These are phyloP conservation scores for Penicillium sp. DNA, from an alignment of 2,329 filamentous ascomycete species.

Conservation along the genomic window DNA sequence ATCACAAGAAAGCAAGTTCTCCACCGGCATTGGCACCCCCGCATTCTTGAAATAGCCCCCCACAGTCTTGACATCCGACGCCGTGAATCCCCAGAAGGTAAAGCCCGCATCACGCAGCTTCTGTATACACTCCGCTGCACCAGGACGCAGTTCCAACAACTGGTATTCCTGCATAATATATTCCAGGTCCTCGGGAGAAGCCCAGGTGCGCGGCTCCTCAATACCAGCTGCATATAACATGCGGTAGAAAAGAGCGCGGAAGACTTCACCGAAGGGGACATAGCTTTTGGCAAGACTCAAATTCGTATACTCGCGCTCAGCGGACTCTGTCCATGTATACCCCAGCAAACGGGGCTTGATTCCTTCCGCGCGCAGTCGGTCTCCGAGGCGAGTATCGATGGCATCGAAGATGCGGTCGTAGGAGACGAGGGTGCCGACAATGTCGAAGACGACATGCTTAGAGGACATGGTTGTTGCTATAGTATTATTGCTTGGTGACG, in stretches of 20 bases:
- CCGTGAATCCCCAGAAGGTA: slow-evolving; percentile 30
- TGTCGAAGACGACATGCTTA: slow-evolving; percentile 32
- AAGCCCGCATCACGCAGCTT: slow-evolving; percentile 32
- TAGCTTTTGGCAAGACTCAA: slow-evolving; percentile 43
- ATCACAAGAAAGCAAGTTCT: slow-evolving; percentile 29
- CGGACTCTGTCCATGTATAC: slow-evolving; percentile 43
- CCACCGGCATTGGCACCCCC: slow-evolving; percentile 23
- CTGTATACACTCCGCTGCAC: slow-evolving; percentile 38
- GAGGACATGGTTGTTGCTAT: slow-evolving; percentile 12
- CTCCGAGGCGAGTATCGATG: slow-evolving; percentile 39
- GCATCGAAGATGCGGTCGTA: slow-evolving; percentile 41
- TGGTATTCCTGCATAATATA: slow-evolving; percentile 37
- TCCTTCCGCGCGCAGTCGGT: slow-evolving; percentile 32
- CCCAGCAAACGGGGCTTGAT: slow-evolving; percentile 41
- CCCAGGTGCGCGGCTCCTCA: slow-evolving; percentile 36
- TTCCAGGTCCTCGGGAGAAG: slow-evolving; percentile 39
- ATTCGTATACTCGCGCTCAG: slow-evolving; percentile 47
- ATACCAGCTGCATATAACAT: slow-evolving; percentile 42
- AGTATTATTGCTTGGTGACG: too few species aligned
- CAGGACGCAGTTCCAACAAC: slow-evolving; percentile 33
- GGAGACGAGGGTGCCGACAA: slow-evolving; percentile 42
- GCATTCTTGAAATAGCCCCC: slow-evolving; percentile 26
- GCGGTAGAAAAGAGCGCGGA: slow-evolving; percentile 45
- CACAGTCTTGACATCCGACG: slow-evolving; percentile 26
- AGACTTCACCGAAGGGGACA: slow-evolving; percentile 37